Conservation (phyloP, 768 basidiomycete species). For the Kwoniella dejecticola region DNA sequence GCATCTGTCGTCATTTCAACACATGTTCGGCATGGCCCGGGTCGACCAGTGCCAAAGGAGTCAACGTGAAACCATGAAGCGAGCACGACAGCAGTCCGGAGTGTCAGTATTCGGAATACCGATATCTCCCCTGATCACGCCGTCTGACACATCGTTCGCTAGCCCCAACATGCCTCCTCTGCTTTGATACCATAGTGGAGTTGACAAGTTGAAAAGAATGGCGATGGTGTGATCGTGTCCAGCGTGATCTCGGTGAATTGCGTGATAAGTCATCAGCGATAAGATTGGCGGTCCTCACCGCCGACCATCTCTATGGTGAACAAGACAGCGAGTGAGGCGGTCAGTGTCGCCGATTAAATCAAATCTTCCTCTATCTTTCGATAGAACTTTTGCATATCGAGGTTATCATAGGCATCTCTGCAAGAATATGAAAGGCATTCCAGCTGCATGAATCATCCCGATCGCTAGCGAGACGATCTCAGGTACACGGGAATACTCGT, state of each 20-base stretch:
- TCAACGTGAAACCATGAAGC: too few relatives aligned
- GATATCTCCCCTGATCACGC: constrained; percentile 4
- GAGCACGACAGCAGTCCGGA: neutral
- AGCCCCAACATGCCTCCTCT: neutral
- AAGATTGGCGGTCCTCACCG: constrained; percentile 3
- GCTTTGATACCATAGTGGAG: neutral
- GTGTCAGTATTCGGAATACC: constrained; percentile 3
- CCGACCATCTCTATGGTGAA: neutral
- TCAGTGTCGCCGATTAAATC: too few relatives aligned
- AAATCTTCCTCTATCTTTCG: neutral
- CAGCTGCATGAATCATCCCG: too few relatives aligned
- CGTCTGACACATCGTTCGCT: neutral
- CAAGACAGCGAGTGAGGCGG: neutral
- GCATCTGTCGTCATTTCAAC: constrained; percentile 3
- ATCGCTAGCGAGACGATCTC: too few relatives aligned
- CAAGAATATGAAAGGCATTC: too few relatives aligned
- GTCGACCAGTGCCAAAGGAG: neutral
- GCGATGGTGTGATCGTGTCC: constrained; percentile 6
- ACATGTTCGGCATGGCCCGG: constrained; percentile 1
- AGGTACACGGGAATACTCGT: too few relatives aligned
- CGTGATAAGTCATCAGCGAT: constrained; percentile 9
- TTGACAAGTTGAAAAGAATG: neutral
- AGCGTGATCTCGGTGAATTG: constrained; percentile 4
- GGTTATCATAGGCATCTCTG: too few relatives aligned
- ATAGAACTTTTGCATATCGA: too few relatives aligned